These are phyloP conservation scores for Apiotrichum laibachii DNA, from an alignment of 1,284 basidiomycete species.

Conservation along the genomic window DNA sequence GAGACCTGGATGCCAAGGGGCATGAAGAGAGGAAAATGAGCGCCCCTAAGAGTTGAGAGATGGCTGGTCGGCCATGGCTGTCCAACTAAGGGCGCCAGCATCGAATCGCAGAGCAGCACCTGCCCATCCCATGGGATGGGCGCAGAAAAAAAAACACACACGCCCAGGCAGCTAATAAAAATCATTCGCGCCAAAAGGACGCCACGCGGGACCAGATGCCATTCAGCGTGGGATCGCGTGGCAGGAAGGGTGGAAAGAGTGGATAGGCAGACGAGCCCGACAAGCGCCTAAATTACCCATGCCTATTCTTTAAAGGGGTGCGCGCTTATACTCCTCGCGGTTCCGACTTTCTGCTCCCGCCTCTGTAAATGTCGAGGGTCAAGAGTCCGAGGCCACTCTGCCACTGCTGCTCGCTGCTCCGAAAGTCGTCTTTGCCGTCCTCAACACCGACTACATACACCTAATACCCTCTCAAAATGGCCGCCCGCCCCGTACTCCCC, in stretches of 20 bases:
- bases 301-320: neutral
- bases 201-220: neutral
- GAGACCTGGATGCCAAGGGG: too few species aligned
- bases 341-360: neutral
- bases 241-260: too few species aligned
- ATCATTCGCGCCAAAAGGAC: neutral
- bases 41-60: neutral
- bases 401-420: neutral
- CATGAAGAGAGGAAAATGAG: too few species aligned
- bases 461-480: neutral
- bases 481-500: constrained; percentile 18
- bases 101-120: too few species aligned
- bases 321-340: neutral
- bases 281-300: too few species aligned
- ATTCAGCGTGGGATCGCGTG: too few species aligned
- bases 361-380: neutral
- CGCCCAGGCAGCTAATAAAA: neutral
- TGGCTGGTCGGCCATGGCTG: neutral
- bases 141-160: too few species aligned
- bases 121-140: too few species aligned
- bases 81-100: neutral
- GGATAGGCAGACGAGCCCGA: too few species aligned
- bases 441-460: neutral
- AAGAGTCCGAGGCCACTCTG: neutral
- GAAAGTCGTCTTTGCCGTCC: neutral